Percentiles rank a stretch among this genome's conserved stretches.
These are phyloP conservation scores for Aspergillus amoenus DNA, from an alignment of 2,329 filamentous ascomycete species.

Conservation along the genomic window DNA sequence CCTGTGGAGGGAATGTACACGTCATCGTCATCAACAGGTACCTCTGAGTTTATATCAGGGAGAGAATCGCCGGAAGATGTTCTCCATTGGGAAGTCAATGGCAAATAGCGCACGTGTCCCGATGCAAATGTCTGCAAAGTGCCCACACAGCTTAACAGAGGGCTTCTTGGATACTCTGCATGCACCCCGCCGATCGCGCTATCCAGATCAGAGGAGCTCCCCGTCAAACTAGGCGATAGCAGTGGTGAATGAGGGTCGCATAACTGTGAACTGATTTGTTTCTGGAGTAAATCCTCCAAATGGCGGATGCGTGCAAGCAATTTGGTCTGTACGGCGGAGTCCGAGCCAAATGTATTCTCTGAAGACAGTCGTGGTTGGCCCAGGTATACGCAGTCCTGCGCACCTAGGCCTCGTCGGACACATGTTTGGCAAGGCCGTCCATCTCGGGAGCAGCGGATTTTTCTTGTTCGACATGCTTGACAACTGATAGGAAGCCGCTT, in stretches of 20 bases:
- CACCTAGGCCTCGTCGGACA: conserved; percentile 37
- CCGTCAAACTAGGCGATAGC: conserved; percentile 26
- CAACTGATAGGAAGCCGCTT: conserved; percentile 42
- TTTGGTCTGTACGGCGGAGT: conserved; percentile 29
- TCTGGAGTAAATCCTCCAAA: conserved; percentile 37
- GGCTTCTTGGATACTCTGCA: conserved; percentile 18
- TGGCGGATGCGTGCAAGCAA: conserved; percentile 36
- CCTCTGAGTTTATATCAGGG: conserved; percentile 26
- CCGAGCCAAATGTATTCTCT: conserved; percentile 23
- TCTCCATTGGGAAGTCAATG: conserved; percentile 33
- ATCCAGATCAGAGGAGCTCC: conserved; percentile 28
- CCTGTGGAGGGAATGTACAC: conserved; percentile 33
- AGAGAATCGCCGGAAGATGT: conserved; percentile 28
- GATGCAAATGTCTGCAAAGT: conserved; percentile 32
- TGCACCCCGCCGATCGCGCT: conserved; percentile 18
- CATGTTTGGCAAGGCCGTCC: conserved; percentile 42
- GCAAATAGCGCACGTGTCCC: conserved; percentile 39
- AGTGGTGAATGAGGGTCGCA: conserved; percentile 27
- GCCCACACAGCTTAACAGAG: conserved; percentile 28
- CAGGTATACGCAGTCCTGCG: conserved; percentile 39
- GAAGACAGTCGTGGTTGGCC: conserved; percentile 34
- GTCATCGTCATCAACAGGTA: conserved; percentile 32
- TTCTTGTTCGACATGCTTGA: conserved; percentile 41
- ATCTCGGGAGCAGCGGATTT: conserved; percentile 42
- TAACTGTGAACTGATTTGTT: conserved; percentile 26